These are phyloP conservation scores for Huntiella decipiens DNA, from an alignment of 2,329 filamentous ascomycete genomes.

Conservation along the genomic window DNA sequence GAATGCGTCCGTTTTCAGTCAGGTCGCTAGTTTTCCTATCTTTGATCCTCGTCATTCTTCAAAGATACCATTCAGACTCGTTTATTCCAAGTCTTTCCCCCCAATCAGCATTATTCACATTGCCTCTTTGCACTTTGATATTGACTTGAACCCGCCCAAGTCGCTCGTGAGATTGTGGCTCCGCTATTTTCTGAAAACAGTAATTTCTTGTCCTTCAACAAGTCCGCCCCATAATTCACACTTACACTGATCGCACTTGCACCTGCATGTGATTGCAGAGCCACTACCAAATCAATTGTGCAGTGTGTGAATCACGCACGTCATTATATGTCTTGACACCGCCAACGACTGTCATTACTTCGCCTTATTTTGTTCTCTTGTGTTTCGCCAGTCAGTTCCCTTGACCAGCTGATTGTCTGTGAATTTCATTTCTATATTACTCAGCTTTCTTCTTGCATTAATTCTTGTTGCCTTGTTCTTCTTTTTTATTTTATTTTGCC, in stretches of 20 bases:
- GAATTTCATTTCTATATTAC: not conserved
- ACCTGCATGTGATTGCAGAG: too few relatives aligned
- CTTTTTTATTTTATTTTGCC: not conserved
- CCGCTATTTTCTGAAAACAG: slow-evolving; percentile 6
- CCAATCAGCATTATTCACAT: not conserved
- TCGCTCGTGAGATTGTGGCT: not conserved
- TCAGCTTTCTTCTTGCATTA: slow-evolving; percentile 10
- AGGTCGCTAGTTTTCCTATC: too few relatives aligned
- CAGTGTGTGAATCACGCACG: too few relatives aligned
- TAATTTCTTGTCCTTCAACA: not conserved
- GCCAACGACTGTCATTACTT: not conserved
- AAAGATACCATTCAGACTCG: too few relatives aligned
- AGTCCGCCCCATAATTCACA: slow-evolving; percentile 3
- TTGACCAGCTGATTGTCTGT: not conserved
- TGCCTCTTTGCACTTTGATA: too few relatives aligned
- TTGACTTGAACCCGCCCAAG: too few relatives aligned
- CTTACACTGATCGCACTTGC: slow-evolving; percentile 2
- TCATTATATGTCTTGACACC: not conserved
- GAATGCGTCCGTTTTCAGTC: too few relatives aligned
- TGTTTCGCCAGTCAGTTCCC: not conserved
- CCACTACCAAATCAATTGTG: too few relatives aligned
- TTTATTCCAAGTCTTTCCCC: not conserved
- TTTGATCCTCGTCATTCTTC: too few relatives aligned
- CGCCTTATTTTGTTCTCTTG: not conserved
- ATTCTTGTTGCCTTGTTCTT: slow-evolving; percentile 7